A percentile compares a stretch with the other conserved stretches of the same genome.
These are phyloP conservation scores for Chytridium lagenaria DNA, from an alignment of 371 early-diverging fungal genomes.

Conservation along the genomic window DNA sequence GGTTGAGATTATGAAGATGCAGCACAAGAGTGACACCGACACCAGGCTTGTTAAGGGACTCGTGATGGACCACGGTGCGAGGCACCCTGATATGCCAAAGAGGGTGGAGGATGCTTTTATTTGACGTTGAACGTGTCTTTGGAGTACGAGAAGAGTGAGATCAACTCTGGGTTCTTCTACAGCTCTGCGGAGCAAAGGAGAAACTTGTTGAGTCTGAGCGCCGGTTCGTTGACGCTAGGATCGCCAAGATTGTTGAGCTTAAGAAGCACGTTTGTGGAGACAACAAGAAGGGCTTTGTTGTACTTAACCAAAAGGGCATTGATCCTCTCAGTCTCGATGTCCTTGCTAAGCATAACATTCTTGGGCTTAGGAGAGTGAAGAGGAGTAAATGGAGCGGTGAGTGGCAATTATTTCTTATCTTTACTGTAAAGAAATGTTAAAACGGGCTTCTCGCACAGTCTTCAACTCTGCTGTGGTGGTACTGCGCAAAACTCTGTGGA, in stretches of 20 bases:
- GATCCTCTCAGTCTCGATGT: slow-evolving; percentile 99
- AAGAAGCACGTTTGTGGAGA: slow-evolving; percentile 92
- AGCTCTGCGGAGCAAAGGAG: slow-evolving; percentile 98
- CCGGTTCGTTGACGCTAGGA: slow-evolving; percentile 92
- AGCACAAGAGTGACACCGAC: slow-evolving; percentile 95
- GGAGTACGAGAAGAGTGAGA: slow-evolving; percentile 99
- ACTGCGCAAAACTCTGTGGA: slow-evolving; percentile 97
- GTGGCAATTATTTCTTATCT: no score
- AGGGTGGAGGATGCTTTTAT: slow-evolving; percentile 90
- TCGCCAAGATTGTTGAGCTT: slow-evolving; percentile 95
- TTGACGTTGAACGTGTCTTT: slow-evolving; percentile 98
- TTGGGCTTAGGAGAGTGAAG: slow-evolving; percentile 99
- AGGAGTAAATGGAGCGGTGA: slow-evolving; percentile 99
- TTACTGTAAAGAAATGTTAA: no score
- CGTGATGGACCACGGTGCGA: slow-evolving; percentile 99
- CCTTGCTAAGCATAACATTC: slow-evolving; percentile 94
- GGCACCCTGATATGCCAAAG: slow-evolving; percentile 99
- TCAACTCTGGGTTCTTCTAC: slow-evolving; percentile 99
- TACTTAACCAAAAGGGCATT: slow-evolving; percentile 99
- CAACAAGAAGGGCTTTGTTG: slow-evolving; percentile 88
- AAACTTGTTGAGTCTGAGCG: slow-evolving; percentile 98
- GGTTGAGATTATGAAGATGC: slow-evolving; percentile 99
- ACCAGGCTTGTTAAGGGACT: slow-evolving; percentile 95
- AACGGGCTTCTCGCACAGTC: slow-evolving; percentile 50
- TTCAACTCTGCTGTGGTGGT: slow-evolving; percentile 98